Evolutionary conservation across 2,329 filamentous ascomycete genomes (phyloP), one percentile per base, ranked within the genome.

Genomic region (Myriosclerotinia scirpicola): DNA sequence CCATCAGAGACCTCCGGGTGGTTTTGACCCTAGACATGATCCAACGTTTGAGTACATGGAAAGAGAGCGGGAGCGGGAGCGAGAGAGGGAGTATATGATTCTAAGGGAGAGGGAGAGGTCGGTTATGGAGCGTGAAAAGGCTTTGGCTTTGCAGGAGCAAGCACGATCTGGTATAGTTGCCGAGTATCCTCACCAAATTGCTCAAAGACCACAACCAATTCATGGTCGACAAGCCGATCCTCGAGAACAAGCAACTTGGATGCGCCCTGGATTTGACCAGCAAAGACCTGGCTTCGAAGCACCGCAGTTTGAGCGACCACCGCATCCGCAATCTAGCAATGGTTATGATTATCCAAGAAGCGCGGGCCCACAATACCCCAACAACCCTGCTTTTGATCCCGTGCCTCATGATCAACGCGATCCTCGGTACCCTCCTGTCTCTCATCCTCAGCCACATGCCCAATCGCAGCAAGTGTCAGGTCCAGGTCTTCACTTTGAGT

Each of bases 21-120:
- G 69, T 20, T 75, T 72, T 44, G 70, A 71, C n/a, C 74, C 75
- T 52, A 69, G 73, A 56, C 71, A 73, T 34, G 70, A 69, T 67
- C 77, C 79, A 2, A 71, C 81, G 17, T 81, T 83, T 58, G 85
- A 83, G 70, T 85, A 88, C 66, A 84, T 86, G 26, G 81, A 80
- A 59, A 78, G 83, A 54, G 86, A 75, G 22, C 68, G 74, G 36
- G 71, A 73, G 53, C 66, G 68, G 54, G 66, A 67, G 68, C 40
- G 72, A 71, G 73, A 67, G 71, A 20, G 66, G 56, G 30, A 65
- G 48, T 30, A 26, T n/a, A 8, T 50, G 8, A 26, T 30, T 34
- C 58, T 56, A 4, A 55, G 50, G 40, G 50, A 64, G 7, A 55
- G 50, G 40, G 50, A 66, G 8, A 54, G 64, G 44, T 38, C n/a